Base-by-base conservation (phyloP, 2,329 filamentous ascomycete genomes). In the Penicillium sp. region DNA sequence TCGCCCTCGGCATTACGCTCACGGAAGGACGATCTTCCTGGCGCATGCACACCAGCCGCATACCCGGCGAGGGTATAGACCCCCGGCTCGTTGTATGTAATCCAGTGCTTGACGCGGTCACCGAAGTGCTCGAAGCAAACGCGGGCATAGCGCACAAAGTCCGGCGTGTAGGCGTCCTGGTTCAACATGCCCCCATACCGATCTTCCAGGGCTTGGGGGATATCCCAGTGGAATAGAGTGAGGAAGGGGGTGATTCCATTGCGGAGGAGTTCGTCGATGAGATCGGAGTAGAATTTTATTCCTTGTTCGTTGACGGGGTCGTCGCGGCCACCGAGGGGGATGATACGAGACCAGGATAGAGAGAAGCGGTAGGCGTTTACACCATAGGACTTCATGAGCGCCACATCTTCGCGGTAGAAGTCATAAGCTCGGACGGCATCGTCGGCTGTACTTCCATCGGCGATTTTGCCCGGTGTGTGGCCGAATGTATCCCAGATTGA, bases 401-500 rank as follows among this genome's bases (percentile, higher is more conserved):
- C 83, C 68, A 93, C 88, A 70, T 93, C 90, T 70, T 89, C 83
- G 45, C 78, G 81, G 59, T 86, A 89, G 52, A 87, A 84, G 76
- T 92, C 86, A 79, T 93, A 93, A 35, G 88, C 90, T 76, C 93
- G 88, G 75, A 90, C 93, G 42, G 90, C 89, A 44, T 89, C 83
- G 51, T 84, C 86, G 47, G 89, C 89, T 21, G 85, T 88, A 66
- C 82, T 86, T 59, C 84, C 86, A 68, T 90, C 88, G 57, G 89
- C 89, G 68, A 93, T 89, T 76, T 91, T 93, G 67, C 89, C 89
- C 10, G 87, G 85, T 53, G 84, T 86, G 59, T 83, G 83, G 73
- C 87, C 90, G 79, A 93, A 93, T 23, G 83, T 86, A 75, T 93
- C 90, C 90, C 90, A 93, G 74, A 93, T 93, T 61, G 88, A 89